Base-by-base conservation (phyloP, 495 filamentous ascomycete genomes). In the Aspergillus sclerotiicarbonarius region DNA sequence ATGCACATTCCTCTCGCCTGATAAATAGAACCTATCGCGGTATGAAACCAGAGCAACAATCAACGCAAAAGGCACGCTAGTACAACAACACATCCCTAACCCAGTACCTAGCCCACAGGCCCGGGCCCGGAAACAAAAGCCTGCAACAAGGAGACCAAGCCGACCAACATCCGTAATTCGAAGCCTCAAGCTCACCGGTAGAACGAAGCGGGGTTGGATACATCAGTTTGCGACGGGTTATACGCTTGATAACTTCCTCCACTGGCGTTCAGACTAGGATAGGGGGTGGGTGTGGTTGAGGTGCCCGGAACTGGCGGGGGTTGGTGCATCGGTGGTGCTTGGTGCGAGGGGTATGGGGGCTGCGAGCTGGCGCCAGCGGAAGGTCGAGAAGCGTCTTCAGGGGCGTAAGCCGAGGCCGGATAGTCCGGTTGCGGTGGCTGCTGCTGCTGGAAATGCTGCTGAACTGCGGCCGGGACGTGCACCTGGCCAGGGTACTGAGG, bases 391-490 rank as follows among this genome's bases (percentile, higher is more conserved):
- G 78, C 46, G 41, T 87, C 82, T 4, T 89, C 86, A 33, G 77
- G 72, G 1, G 82, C 78, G 63, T 89, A 87, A 51, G 74, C 71
- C 5, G 86, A 82, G 5, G 83, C 78, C 7, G 82, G 81, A 57
- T 88, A 89, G 8, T 81, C 79, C 53, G 69, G 66, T 39, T 70
- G 67, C 20, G 63, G 64, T 15, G 69, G 70, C 32, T 71, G 71
- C 29, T 60, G 70, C 51, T 73, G 75, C 25, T 74, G 76, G 53
- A 71, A 71, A 45, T 74, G 76, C 45, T 71, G 75, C 53, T 74
- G 72, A 47, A 65, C 65, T 9, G 59, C 47, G 32, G 71, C 68
- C 0, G 84, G 76, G 8, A 67, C 71, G 21, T 70, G 62, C 4
- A 72, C 70, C 31, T 69, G 67, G 8, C 74, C 65, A 51, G 80